Evolutionary conservation across 2,329 filamentous ascomycete genomes (phyloP), one percentile per base, ranked within the genome.

Genomic region (Alternaria gaisen): DNA sequence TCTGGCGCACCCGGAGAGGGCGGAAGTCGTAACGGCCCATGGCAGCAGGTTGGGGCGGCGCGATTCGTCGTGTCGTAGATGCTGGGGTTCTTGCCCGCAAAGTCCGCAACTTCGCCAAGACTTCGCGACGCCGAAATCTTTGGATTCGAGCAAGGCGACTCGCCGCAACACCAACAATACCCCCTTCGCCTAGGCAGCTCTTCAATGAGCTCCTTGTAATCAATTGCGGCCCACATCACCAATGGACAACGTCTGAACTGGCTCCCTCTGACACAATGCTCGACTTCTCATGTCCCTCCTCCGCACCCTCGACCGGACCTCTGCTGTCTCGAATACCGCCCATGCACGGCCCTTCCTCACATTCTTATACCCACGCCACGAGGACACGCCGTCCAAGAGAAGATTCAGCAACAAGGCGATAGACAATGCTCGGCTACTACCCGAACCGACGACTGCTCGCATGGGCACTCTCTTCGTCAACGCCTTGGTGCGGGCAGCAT

Each of bases 281-380:
- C 81, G 81, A 77, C 80, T 74, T 84, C 85, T 85, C 86, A 90
- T 90, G 88, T 87, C 85, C 85, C 80, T 84, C 80, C 77, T 85
- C 81, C 83, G 82, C 80, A 81, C 81, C 80, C 81, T 84, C 79
- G 80, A 84, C 76, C 81, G 83, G 82, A 80, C 80, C 79, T 80
- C 81, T 76, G 75, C 81, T 75, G 77, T 80, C 78, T 80, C 82
- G 64, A 81, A 80, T 77, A 76, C 81, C 79, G 74, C 73, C 66
- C 61, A 67, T 56, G 42, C 65, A 42, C 68, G 67, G 34, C 72
- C 76, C 1, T 52, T 76, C 18, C 69, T 79, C 56, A 30, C 71
- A 3, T 78, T 80, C 48, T 64, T 80, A 26, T 79, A 65, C 50
- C 76, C 79, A 8, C 52, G n/a, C 18, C 8, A 53, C 16, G 58